Base-by-base conservation (phyloP, 306 rosid genomes). In the Inga leiocalycina region DNA sequence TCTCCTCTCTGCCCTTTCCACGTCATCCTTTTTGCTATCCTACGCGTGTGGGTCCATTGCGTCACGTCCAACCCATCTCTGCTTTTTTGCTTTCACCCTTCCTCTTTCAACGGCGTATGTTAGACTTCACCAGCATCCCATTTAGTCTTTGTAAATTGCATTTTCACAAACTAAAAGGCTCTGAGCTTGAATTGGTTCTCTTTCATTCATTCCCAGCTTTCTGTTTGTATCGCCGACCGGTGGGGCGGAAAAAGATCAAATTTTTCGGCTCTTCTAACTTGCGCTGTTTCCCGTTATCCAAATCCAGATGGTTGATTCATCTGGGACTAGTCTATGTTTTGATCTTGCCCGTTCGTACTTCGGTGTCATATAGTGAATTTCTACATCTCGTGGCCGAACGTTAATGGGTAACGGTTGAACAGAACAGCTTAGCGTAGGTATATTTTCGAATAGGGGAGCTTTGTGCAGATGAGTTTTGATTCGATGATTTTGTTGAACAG, bases 211-310 rank as follows among this genome's bases (percentile, higher is more conserved):
- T 56, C 48, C 56, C 44, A 8, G n/a, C 12, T 45, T 56, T 12
- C 56, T 46, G 65, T 64, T 35, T 2, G 56, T 27, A 49, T 78
- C 24, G 44, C 52, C 48, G 43, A 37, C 48, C 32, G n/a, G 37
- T 71, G 22, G 37, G 3, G 5, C 7, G 39, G 72, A 2, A 22
- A 35, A 71, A 41, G 59, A 45, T 45, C 74, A 3, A 45, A 6
- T 34, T 66, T 66, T 52, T 44, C 24, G 45, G 5, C 44, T 37
- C 35, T 83, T 88, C 89, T 84, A 87, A 81, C 78, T 62, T 86
- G 85, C 89, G 93, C 93, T 15, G 2, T 67, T 48, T 56, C 56
- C 82, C 75, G 77, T 56, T 69, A 73, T 70, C 84, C 10, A 19
- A 81, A 77, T 67, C 37, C 34, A 44, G 70, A 62, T 74, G 80